Conservation (phyloP, 2,329 filamentous ascomycete species). For the Pyrenochaeta sp. region DNA sequence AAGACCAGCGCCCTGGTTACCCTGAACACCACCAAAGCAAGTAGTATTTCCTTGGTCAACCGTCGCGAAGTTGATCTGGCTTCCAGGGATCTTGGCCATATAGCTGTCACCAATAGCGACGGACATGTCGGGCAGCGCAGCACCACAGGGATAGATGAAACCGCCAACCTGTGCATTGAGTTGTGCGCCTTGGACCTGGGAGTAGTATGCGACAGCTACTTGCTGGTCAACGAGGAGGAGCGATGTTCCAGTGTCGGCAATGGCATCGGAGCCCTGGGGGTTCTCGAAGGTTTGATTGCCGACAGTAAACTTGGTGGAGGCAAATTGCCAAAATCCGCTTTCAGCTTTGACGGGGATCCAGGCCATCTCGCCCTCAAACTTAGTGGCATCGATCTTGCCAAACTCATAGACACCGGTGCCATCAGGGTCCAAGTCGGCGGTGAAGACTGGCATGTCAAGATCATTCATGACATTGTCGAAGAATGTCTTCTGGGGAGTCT, state of each 20-base stretch:
- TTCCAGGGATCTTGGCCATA: constrained; percentile 65
- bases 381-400: constrained; percentile 70
- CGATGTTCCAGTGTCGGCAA: constrained; percentile 67
- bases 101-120: constrained; percentile 66
- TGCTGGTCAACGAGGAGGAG: constrained; percentile 67
- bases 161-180: constrained; percentile 50
- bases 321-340: constrained; percentile 75
- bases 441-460: constrained; percentile 73
- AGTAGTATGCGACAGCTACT: constrained; percentile 59
- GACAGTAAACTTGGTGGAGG: constrained; percentile 65
- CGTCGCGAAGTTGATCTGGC: constrained; percentile 50
- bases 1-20: constrained; percentile 60
- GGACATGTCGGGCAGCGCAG: constrained; percentile 54
- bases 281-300: constrained; percentile 64
- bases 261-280: constrained; percentile 56
- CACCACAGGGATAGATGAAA: constrained; percentile 55
- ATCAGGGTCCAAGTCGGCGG: constrained; percentile 70
- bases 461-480: constrained; percentile 73
- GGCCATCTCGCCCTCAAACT: constrained; percentile 69
- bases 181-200: constrained; percentile 49
- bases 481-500: constrained; percentile 73
- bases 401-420: constrained; percentile 75
- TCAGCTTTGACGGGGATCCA: constrained; percentile 69
- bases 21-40: constrained; percentile 75
- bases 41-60: constrained; percentile 55